These are phyloP conservation scores for Heliocybe sulcata DNA, from an alignment of 1,284 basidiomycete species.

Conservation along the genomic window DNA sequence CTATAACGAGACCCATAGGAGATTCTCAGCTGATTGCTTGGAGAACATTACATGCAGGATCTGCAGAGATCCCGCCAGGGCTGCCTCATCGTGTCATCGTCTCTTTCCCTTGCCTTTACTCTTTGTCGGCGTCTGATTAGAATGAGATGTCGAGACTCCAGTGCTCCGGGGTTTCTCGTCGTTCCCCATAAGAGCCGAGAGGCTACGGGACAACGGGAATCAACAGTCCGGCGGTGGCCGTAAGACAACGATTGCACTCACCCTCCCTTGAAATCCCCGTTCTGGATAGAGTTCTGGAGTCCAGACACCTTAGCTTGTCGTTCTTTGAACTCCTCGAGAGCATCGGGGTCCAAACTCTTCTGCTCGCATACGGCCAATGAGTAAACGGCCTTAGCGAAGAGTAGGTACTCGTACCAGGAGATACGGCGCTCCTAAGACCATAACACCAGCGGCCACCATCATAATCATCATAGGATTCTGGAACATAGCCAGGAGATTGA, in stretches of 20 bases:
- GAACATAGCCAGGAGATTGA: conserved; percentile 75
- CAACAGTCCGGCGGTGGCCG: neutral
- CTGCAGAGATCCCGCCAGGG: too few species aligned
- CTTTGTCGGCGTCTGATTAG: neutral
- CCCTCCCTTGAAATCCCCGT: conserved; percentile 53
- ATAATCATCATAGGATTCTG: conserved; percentile 86
- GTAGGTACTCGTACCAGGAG: conserved; percentile 51
- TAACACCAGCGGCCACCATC: conserved; percentile 62
- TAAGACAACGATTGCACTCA: conserved; percentile 19
- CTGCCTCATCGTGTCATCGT: neutral
- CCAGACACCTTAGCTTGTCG: conserved; percentile 57
- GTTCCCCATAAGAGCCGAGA: conserved; percentile 11
- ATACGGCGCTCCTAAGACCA: conserved; percentile 78
- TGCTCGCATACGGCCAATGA: conserved; percentile 20
- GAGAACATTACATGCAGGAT: too few species aligned
- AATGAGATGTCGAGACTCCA: neutral
- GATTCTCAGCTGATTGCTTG: too few species aligned
- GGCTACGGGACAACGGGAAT: conserved; percentile 6
- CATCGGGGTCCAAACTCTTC: conserved; percentile 78
- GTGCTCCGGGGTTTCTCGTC: conserved; percentile 6
- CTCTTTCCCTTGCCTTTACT: conserved; percentile 1
- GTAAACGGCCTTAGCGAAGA: neutral
- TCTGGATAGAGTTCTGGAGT: conserved; percentile 52
- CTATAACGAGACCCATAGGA: neutral
- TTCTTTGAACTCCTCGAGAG: conserved; percentile 62